These are phyloP conservation scores for Tylopilus intermedius DNA, from an alignment of 768 basidiomycete genomes.

Conservation along the genomic window DNA sequence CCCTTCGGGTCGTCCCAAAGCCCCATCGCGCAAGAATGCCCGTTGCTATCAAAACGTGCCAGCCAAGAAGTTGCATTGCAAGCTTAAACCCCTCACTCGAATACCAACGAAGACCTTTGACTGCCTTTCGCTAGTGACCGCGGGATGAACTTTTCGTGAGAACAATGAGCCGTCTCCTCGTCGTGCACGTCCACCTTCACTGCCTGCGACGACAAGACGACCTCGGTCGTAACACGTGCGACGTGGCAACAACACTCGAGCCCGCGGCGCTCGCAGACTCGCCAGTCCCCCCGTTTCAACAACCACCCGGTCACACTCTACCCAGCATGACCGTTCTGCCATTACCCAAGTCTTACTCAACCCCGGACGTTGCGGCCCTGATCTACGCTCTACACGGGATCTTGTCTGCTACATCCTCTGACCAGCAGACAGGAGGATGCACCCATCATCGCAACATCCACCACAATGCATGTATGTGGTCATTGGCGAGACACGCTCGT, in stretches of 20 bases:
- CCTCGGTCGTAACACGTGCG: constrained; percentile 11
- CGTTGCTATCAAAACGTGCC: constrained; percentile 18
- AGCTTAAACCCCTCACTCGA: too few species aligned
- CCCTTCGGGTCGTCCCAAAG: constrained; percentile 3
- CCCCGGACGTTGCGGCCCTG: constrained; percentile 15
- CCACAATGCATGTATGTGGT: neutral
- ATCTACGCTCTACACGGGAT: constrained; percentile 6
- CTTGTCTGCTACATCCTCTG: neutral
- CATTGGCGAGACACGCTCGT: neutral
- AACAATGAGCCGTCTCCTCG: neutral
- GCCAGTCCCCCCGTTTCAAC: neutral
- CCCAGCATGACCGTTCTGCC: neutral
- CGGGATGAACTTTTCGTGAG: constrained; percentile 6
- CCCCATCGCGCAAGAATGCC: constrained; percentile 7
- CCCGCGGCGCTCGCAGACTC: constrained; percentile 13
- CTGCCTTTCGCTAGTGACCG: too few species aligned
- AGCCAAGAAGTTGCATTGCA: constrained; percentile 2
- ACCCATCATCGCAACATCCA: neutral
- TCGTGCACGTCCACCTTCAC: too few species aligned
- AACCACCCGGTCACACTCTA: neutral
- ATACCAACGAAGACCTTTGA: too few species aligned
- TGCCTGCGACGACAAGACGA: neutral
- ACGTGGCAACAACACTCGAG: constrained; percentile 3
- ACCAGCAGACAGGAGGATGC: neutral
- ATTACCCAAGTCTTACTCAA: neutral